Evolutionary conservation across 345 rosid genomes (phyloP), one percentile per base, ranked within the genome.

Genomic region (Aquilaria yunnanensis): DNA sequence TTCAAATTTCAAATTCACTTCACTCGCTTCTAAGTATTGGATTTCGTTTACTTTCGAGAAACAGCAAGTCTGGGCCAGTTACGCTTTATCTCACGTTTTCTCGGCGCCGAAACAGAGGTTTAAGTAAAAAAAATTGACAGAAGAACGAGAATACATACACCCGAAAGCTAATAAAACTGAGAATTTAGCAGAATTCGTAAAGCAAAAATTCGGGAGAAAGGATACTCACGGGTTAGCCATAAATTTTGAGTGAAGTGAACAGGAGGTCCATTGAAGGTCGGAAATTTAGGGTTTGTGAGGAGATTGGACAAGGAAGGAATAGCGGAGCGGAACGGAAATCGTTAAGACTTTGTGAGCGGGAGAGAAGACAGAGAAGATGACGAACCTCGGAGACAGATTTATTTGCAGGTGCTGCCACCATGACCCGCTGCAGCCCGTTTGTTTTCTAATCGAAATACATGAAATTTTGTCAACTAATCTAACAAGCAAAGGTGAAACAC

Each of bases 221-320:
- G 2, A 49, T 12, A 61, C 64, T 61, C 51, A 61, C 64, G 31
- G 34, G 46, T 2, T 4, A 12, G 49, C 16, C 7, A 48, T 23
- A 32, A 49, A 61, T 49, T 13, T 32, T n/a, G 14, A 10, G 55
- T 16, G 9, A 61, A 60, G 54, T 13, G 12, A 49, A 49, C 48
- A 12, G 37, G 45, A 9, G 46, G 32, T 43, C 45, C 62, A 56
- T 16, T 10, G 14, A 53, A 54, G 60, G 46, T 6, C 11, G 45
- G 45, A 60, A 59, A 47, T 45, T 70, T 66, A 70, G 78, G 78
- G 74, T 48, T 74, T 61, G 47, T 54, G 34, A 1, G 34, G 12
- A 6, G n/a, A 2, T 13, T 14, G 45, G 52, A 23, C 23, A 23
- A 11, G 61, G 46, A 54, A 59, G 32, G 3, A 4, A 32, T 10